Percentiles rank a stretch among this genome's conserved stretches.
These are phyloP conservation scores for Biscutella auriculata DNA, from an alignment of 441 rosid species.

Conservation along the genomic window DNA sequence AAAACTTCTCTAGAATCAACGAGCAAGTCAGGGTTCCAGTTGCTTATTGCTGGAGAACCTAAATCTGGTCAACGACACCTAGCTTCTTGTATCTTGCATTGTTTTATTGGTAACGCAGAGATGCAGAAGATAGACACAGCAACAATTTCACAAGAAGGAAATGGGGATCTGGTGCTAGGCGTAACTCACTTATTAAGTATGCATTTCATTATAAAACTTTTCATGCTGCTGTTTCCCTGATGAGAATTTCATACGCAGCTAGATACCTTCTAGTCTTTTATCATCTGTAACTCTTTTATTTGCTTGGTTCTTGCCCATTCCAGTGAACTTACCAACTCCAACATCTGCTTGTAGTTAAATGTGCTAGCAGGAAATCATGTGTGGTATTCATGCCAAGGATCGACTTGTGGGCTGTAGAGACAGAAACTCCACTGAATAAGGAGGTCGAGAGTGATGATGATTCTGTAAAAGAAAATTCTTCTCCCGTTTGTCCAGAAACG, in stretches of 20 bases:
- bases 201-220: constrained; percentile 9
- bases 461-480: constrained; percentile 22
- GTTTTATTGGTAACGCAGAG: constrained; percentile 73
- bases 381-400: constrained; percentile 83
- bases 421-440: constrained; percentile 28
- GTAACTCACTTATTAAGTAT: constrained; percentile 71
- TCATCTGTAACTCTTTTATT: not conserved
- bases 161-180: constrained; percentile 81
- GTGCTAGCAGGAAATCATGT: constrained; percentile 55
- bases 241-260: not conserved
- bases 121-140: constrained; percentile 89
- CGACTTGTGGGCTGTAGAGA: constrained; percentile 88
- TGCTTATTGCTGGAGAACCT: constrained; percentile 69
- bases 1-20: constrained; percentile 31
- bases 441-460: constrained; percentile 19
- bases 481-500: constrained; percentile 17
- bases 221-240: not conserved
- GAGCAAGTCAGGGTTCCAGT: constrained; percentile 54
- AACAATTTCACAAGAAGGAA: constrained; percentile 85
- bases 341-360: constrained; percentile 61
- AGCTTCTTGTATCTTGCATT: constrained; percentile 83
- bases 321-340: constrained; percentile 8
- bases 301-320: constrained; percentile 2
- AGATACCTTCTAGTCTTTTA: not conserved
- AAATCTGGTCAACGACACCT: constrained; percentile 89